A percentile compares a stretch with the other conserved stretches of the same genome.
These are phyloP conservation scores for Tieghemiomyces parasiticus DNA, from an alignment of 192 early-diverging fungal genomes.

Conservation along the genomic window DNA sequence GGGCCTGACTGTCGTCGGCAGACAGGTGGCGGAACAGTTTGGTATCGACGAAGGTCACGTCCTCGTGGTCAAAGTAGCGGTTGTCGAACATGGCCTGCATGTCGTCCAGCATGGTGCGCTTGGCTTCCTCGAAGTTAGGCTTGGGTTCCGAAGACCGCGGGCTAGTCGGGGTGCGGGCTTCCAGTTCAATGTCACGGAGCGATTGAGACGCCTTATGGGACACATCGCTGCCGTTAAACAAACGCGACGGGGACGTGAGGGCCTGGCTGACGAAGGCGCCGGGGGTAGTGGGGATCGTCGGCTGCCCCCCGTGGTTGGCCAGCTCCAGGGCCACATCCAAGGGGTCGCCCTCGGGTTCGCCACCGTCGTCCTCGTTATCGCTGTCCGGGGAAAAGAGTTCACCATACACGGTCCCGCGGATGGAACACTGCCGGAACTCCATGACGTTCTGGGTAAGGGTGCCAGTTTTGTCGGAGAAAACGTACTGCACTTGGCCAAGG, in stretches of 20 bases:
- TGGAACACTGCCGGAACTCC: constrained; percentile 86
- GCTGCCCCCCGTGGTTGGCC: background rate
- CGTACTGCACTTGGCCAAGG: constrained; percentile 88
- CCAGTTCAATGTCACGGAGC: background rate
- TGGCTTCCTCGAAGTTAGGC: constrained; percentile 15
- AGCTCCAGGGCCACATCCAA: background rate
- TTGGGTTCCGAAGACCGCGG: background rate
- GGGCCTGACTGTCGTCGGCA: constrained; percentile 34
- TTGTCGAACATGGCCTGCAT: constrained; percentile 38
- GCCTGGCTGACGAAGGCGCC: too few species aligned
- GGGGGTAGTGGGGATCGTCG: too few species aligned
- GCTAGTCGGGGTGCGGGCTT: background rate
- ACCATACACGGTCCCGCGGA: constrained; percentile 74
- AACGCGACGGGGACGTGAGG: constrained; percentile 12
- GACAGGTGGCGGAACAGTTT: constrained; percentile 43
- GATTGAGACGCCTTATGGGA: background rate
- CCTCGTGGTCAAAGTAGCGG: constrained; percentile 38
- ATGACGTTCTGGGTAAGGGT: constrained; percentile 95
- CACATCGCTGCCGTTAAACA: background rate
- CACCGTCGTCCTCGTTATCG: constrained; percentile 15
- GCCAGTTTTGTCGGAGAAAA: constrained; percentile 96
- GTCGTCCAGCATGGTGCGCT: constrained; percentile 38
- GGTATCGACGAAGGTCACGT: constrained; percentile 56
- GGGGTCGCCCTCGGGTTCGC: constrained; percentile 19
- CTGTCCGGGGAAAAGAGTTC: constrained; percentile 23